Percentiles rank a stretch among this genome's conserved stretches.
phyloP scores from a whole-genome alignment of 257 asterid genomes.

The Ocimum tenuiflorum region DNA sequence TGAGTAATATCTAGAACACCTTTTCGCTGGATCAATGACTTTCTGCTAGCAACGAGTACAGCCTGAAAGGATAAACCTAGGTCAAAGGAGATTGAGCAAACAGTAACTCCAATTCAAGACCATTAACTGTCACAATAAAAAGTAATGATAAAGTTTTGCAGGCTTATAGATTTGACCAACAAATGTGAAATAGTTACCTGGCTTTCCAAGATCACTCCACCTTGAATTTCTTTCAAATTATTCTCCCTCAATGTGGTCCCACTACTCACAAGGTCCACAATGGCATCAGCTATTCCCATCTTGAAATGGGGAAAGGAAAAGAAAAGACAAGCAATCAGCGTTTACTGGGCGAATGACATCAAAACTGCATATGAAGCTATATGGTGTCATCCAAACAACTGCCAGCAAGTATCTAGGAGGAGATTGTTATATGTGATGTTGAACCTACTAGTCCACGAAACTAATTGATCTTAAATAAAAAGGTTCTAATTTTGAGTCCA shows the following conservation, averaged over 20 bases:
- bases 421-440: constrained; percentile 4
- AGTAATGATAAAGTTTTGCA: not conserved
- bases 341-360: not conserved
- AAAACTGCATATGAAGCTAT: not conserved
- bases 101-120: constrained; percentile 5
- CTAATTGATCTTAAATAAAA: not conserved
- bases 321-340: constrained; percentile 11
- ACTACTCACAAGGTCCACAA: constrained; percentile 97
- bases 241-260: constrained; percentile 93
- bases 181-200: constrained; percentile 49
- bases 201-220: constrained; percentile 86
- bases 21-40: constrained; percentile 64
- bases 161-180: constrained; percentile 3
- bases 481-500: not conserved
- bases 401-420: not conserved
- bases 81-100: constrained; percentile 17
- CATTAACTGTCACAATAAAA: not conserved
- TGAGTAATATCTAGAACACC: constrained; percentile 78
- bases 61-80: constrained; percentile 48
- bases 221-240: constrained; percentile 88
- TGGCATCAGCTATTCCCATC: constrained; percentile 99
- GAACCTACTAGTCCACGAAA: not conserved
- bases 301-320: constrained; percentile 19
- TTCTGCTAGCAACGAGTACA: constrained; percentile 85
- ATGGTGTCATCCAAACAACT: constrained; percentile 5